These are phyloP conservation scores for Cladophialophora bantiana DNA, from an alignment of 2,329 filamentous ascomycete genomes.

Conservation along the genomic window DNA sequence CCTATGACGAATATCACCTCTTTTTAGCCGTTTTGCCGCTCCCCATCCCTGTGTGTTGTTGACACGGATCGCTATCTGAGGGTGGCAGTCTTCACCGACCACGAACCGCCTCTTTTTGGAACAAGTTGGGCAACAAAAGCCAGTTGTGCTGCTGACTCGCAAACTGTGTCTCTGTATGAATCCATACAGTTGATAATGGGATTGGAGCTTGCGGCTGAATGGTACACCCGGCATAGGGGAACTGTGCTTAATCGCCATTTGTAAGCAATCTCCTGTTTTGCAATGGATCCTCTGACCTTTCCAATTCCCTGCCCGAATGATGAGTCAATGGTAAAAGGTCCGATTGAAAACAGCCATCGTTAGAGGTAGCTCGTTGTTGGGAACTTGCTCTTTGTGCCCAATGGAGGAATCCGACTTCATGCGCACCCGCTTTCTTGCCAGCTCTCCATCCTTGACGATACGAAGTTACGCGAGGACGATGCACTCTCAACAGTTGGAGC, in stretches of 20 bases:
- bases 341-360: conserved; percentile 26
- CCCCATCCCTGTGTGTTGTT: neutral
- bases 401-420: neutral
- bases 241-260: conserved; percentile 4
- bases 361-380: conserved; percentile 26
- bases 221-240: neutral
- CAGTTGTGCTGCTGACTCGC: neutral
- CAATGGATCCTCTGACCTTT: neutral
- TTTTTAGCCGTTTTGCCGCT: neutral
- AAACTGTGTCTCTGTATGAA: neutral
- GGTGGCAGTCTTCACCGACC: neutral
- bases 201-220: neutral
- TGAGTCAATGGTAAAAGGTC: conserved; percentile 43
- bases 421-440: conserved; percentile 26
- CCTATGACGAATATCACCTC: neutral
- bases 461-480: conserved; percentile 31
- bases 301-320: conserved; percentile 32
- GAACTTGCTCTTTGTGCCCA: conserved; percentile 1
- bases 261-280: conserved; percentile 11
- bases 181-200: neutral
- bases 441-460: conserved; percentile 11
- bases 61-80: neutral
- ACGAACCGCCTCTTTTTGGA: neutral
- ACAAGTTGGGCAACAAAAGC: neutral
- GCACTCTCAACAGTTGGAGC: conserved; percentile 12